These are phyloP conservation scores for Vigna unguiculata DNA, from an alignment of 306 rosid genomes.

Conservation along the genomic window DNA sequence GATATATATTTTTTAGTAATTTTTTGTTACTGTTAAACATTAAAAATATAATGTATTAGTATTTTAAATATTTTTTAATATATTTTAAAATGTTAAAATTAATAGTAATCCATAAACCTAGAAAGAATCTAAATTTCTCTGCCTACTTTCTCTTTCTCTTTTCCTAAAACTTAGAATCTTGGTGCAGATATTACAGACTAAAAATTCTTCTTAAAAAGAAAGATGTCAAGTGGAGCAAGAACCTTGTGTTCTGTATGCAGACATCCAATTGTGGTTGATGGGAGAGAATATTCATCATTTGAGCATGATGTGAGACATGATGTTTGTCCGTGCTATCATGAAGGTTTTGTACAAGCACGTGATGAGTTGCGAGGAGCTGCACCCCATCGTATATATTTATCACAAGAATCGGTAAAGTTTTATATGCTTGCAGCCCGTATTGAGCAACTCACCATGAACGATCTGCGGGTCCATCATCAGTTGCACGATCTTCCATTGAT, in stretches of 20 bases:
- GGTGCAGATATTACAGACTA: slow-evolving; percentile 31
- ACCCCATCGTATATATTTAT: slow-evolving; percentile 36
- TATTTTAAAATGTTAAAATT: no score
- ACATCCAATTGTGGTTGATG: slow-evolving; percentile 55
- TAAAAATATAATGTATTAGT: no score
- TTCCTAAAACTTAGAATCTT: slow-evolving; percentile 42
- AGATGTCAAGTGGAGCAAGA: slow-evolving; percentile 71
- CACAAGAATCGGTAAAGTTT: slow-evolving; percentile 45
- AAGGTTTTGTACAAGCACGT: slow-evolving; percentile 71
- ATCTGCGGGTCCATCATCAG: slow-evolving; percentile 74
- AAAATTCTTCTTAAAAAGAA: slow-evolving; percentile 35
- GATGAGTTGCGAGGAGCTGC: slow-evolving; percentile 49
- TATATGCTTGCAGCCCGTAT: slow-evolving; percentile 54
- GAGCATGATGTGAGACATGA: no score
- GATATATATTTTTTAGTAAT: no score
- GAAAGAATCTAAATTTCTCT: no score
- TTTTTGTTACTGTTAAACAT: no score
- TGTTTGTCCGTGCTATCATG: slow-evolving; percentile 68
- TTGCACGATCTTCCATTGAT: slow-evolving; percentile 65
- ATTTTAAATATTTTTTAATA: no score
- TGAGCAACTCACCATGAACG: slow-evolving; percentile 68
- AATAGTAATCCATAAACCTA: no score
- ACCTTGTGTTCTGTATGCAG: slow-evolving; percentile 80
- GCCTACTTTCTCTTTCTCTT: not conserved
- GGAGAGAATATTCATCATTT: slow-evolving; percentile 41